phyloP scores from a whole-genome alignment of 1,284 basidiomycete species.

The Ustilago crameri region DNA sequence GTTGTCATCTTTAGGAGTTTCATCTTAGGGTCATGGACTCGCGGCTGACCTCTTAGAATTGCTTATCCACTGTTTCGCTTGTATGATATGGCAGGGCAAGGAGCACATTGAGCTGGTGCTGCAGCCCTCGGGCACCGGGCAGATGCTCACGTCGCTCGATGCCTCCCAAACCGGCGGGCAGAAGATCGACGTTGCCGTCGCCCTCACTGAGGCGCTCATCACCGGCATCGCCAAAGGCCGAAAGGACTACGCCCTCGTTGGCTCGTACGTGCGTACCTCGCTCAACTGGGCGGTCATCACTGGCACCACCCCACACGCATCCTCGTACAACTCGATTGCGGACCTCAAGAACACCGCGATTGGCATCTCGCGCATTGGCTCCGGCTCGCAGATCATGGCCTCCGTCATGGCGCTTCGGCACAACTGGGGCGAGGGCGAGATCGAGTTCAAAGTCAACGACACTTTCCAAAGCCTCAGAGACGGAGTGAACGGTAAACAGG shows the following conservation, averaged over 20 bases:
- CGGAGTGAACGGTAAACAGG: slow-evolving; percentile 77
- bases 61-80: too few species aligned
- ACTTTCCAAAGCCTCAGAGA: slow-evolving; percentile 77
- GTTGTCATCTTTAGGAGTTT: neutral
- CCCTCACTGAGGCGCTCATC: slow-evolving; percentile 91
- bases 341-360: slow-evolving; percentile 84
- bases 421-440: slow-evolving; percentile 39
- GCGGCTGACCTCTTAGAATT: neutral
- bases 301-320: slow-evolving; percentile 73
- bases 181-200: slow-evolving; percentile 73
- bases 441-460: slow-evolving; percentile 64
- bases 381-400: slow-evolving; percentile 92
- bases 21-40: too few species aligned
- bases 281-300: slow-evolving; percentile 80
- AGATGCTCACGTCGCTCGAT: slow-evolving; percentile 64
- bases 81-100: slow-evolving; percentile 32
- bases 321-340: slow-evolving; percentile 76
- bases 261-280: slow-evolving; percentile 80
- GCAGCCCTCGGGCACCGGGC: slow-evolving; percentile 63
- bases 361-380: slow-evolving; percentile 89
- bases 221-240: slow-evolving; percentile 87
- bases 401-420: slow-evolving; percentile 87
- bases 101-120: slow-evolving; percentile 56
- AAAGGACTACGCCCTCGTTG: slow-evolving; percentile 86
- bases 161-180: slow-evolving; percentile 34